Evolutionary conservation across 305 asterid genomes (phyloP), one percentile per base, ranked within the genome.

Genomic region (Fraxinus floribunda): DNA sequence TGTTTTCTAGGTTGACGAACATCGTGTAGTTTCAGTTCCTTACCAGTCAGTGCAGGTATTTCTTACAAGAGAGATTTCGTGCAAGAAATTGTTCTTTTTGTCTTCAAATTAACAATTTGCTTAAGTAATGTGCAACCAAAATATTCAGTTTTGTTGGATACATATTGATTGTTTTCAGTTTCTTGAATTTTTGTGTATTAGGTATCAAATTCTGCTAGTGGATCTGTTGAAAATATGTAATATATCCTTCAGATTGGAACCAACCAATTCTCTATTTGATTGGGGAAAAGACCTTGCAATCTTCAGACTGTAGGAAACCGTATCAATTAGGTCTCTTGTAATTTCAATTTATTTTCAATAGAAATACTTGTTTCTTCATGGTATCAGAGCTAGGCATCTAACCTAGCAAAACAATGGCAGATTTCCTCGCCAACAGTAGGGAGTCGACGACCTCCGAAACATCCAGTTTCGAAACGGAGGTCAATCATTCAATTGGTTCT

Each of bases 31-130:
- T 80, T 84, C 98, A 83, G 90, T 95, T 86, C 97, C 99, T 77
- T 95, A 94, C 91, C 90, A 87, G 60, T 91, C 97, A 72, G 94
- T 94, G 88, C 92, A 94, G 99, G 99, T 95, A 93, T 81, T 85
- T 36, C 85, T 81, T 81, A 18, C 80, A 13, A 41, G 35, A 57
- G 22, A 18, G 44, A 78, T 75, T 66, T 75, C 11, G 4, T 44
- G 8, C 46, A 2, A 79, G 80, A 73, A 64, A n/a, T 83, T 83
- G 46, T 22, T 13, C 26, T 72, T 41, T 64, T 70, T 34, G 20
- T 49, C 83, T 83, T 78, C 74, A 24, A 24, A 8, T 66, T 79
- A 52, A 71, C 38, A 66, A 46, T 22, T 82, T 30, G 34, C 46
- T 41, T 49, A 49, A 55, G 52, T 79, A 74, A 24, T 46, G 7